These are phyloP conservation scores for Boeremia exigua DNA, from an alignment of 2,329 filamentous ascomycete genomes.

Conservation along the genomic window DNA sequence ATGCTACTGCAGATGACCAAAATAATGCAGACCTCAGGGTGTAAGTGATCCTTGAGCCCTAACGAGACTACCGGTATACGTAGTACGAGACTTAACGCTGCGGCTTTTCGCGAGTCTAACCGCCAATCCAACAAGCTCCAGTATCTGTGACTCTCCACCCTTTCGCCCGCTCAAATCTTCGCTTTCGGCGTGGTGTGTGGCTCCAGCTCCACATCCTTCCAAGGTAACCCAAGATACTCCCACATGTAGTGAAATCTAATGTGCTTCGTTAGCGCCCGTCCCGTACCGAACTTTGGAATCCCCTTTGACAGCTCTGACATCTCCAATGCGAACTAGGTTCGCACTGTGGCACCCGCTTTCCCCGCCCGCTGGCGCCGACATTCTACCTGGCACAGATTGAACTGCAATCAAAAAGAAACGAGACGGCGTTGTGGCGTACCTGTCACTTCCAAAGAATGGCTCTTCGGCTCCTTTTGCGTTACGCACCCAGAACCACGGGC, in stretches of 20 bases:
- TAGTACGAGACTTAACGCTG: background rate
- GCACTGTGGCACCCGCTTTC: slow-evolving; percentile 15
- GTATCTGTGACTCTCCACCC: slow-evolving; percentile 1
- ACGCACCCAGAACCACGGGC: slow-evolving; percentile 75
- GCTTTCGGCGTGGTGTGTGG: slow-evolving; percentile 36
- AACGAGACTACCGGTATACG: background rate
- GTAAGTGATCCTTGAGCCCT: background rate
- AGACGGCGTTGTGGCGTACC: slow-evolving; percentile 49
- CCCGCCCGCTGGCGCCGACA: slow-evolving; percentile 14
- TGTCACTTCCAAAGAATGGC: slow-evolving; percentile 80
- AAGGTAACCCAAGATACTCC: slow-evolving; percentile 67
- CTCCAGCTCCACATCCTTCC: slow-evolving; percentile 59
- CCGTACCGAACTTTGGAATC: background rate
- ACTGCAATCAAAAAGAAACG: slow-evolving; percentile 1
- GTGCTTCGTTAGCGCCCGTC: slow-evolving; percentile 20
- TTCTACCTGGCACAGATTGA: slow-evolving; percentile 13
- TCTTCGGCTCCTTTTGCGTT: slow-evolving; percentile 65
- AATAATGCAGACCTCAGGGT: background rate
- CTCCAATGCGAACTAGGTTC: slow-evolving; percentile 23
- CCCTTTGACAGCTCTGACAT: slow-evolving; percentile 18
- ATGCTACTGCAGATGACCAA: background rate
- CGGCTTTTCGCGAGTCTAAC: slow-evolving; percentile 1
- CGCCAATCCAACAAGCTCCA: background rate
- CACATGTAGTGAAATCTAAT: slow-evolving; percentile 72
- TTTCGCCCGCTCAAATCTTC: slow-evolving; percentile 33